Evolutionary conservation across 257 asterid species (phyloP).

Genomic region (Voacanga thouarsii): DNA sequence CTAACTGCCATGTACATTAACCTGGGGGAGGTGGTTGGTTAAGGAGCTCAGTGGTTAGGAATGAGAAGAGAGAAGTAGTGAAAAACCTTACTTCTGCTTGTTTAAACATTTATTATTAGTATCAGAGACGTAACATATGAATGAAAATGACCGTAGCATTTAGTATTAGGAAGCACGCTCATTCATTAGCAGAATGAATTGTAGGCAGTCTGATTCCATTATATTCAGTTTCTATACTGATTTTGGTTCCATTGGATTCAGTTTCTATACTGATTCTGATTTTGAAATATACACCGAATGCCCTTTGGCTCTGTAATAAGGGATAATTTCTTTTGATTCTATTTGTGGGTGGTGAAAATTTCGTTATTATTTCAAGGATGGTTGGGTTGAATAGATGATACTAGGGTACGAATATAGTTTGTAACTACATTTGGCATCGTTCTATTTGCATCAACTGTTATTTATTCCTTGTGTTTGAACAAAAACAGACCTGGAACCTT

Average conservation of each 20-base stretch:
- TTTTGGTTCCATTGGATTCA: too few relatives aligned
- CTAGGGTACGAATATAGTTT: conserved; percentile 1
- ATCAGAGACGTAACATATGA: neutral
- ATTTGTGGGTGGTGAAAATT: neutral
- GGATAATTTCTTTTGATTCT: neutral
- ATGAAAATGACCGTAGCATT: neutral
- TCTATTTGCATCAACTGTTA: neutral
- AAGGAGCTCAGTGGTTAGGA: neutral
- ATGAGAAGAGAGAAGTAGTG: neutral
- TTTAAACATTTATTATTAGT: neutral
- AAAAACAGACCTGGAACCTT: neutral
- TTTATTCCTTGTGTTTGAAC: neutral
- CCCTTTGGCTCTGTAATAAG: neutral
- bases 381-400: neutral
- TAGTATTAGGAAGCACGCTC: neutral
- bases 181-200: neutral
- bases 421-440: neutral
- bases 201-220: neutral
- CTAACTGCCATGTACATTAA: neutral
- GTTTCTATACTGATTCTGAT: neutral
- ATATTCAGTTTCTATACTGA: neutral
- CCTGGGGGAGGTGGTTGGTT: neutral
- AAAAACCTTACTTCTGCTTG: neutral
- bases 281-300: neutral
- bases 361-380: neutral